Conservation (phyloP, 805 yeast species). For the Scheffersomyces stipitis region DNA sequence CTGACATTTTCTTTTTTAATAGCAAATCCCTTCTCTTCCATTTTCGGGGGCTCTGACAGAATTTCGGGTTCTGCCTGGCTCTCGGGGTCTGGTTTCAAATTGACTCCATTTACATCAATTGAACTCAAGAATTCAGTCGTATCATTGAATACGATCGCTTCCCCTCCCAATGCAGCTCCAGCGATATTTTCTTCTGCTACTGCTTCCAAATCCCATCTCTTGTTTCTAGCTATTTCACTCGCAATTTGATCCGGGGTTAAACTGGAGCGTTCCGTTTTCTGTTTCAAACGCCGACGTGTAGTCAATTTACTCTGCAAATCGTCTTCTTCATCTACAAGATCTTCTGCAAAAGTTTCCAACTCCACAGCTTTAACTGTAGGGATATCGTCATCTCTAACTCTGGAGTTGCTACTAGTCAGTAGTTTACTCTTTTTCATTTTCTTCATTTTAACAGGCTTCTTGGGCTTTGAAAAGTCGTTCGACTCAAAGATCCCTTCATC, state of each 20-base stretch:
- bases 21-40: constrained; percentile 7
- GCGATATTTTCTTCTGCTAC: constrained; percentile 1
- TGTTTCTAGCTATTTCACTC: constrained; percentile 29
- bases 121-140: constrained; percentile 40
- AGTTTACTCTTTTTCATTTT: constrained; percentile 43
- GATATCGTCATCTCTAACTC: constrained; percentile 28
- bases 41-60: constrained; percentile 1
- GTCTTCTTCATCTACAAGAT: constrained; percentile 28
- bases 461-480: constrained; percentile 12
- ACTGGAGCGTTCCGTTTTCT: constrained; percentile 22
- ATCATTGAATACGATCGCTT: constrained; percentile 25
- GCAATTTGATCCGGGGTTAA: constrained; percentile 39
- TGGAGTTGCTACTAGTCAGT: constrained; percentile 25
- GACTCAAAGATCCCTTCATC: constrained; percentile 2
- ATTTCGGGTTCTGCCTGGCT: constrained; percentile 6
- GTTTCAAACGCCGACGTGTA: constrained; percentile 24
- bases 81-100: constrained; percentile 4
- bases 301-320: constrained; percentile 34
- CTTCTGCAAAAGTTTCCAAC: constrained; percentile 21
- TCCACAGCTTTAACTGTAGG: constrained; percentile 36
- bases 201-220: constrained; percentile 14
- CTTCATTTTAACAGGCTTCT: constrained; percentile 35
- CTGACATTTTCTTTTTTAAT: constrained; percentile 8
- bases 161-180: background rate
- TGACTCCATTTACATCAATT: constrained; percentile 11